Base-by-base conservation (phyloP, 2,329 filamentous ascomycete species). In the Exophiala xenobiotica region DNA sequence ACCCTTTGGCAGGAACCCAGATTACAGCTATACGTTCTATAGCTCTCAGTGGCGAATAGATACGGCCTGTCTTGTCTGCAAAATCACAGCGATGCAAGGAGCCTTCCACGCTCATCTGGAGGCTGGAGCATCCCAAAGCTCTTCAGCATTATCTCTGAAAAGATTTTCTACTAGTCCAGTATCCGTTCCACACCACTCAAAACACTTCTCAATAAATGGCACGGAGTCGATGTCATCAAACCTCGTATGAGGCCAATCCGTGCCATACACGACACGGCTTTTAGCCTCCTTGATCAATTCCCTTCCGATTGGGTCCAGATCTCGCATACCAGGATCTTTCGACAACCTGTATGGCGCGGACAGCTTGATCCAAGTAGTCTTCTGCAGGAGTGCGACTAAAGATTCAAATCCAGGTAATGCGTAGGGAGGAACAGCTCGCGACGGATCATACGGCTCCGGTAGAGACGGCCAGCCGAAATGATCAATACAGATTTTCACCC, bases 201-300 rank as follows among this genome's bases (percentile, higher is more conserved):
- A 63, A 42, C 80, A 78, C 46, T 66, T 70, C 51, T 80, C 72
- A 22, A 81, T 72, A 63, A 79, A 84, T 0, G 76, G 76, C 40
- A 64, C 69, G 18, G 83, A 78, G 60, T 85, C 76, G 2, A 82
- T 58, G 2, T 75, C 76, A 18, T 82, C 77, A 53, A 79, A 84
- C 9, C 81, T 70, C 2, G 82, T 85, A 64, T 85, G 81, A 16
- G 82, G 82, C 82, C 81, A 85, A 60, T 85, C 81, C 0, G 79
- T 81, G 1, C 79, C 80, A 64, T 81, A 85, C 0, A 84, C 74
- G 7, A 81, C 68, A 12, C 74, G 68, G 18, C 72, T 65, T 2
- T 70, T 70, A 8, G 71, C 75, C 3, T 72, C 64, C 3, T 64
- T 63, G 26, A 83, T 58, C 6, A 83, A 65, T 58, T 82, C 76